Conservation (phyloP, 2,329 filamentous ascomycete genomes). For the Tympanopsis confertula region DNA sequence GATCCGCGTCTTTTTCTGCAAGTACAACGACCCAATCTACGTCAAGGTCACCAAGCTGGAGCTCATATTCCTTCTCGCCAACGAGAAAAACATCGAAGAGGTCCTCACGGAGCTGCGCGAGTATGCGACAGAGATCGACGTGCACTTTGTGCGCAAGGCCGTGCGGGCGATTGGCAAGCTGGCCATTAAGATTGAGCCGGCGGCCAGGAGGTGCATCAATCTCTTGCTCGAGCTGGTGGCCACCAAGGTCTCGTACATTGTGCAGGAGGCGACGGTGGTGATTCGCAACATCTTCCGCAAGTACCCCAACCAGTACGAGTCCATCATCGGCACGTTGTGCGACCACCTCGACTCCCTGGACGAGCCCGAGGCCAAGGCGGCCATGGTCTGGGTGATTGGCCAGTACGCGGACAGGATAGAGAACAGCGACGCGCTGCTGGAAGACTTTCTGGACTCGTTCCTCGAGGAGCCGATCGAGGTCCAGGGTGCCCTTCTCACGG, state of each 20-base stretch:
- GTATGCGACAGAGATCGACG: constrained; percentile 96
- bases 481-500: constrained; percentile 84
- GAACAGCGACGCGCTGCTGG: constrained; percentile 83
- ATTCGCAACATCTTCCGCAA: constrained; percentile 99
- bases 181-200: constrained; percentile 96
- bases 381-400: constrained; percentile 98
- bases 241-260: constrained; percentile 95
- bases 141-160: constrained; percentile 96
- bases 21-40: constrained; percentile 99
- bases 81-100: constrained; percentile 87
- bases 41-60: constrained; percentile 98
- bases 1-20: constrained; percentile 98
- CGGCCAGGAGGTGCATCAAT: constrained; percentile 82
- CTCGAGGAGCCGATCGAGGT: constrained; percentile 91
- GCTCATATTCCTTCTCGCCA: constrained; percentile 97
- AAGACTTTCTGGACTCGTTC: constrained; percentile 92
- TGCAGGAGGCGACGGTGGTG: constrained; percentile 95
- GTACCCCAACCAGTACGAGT: constrained; percentile 97
- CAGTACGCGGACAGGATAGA: constrained; percentile 97
- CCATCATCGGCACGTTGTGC: constrained; percentile 89
- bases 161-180: constrained; percentile 97
- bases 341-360: constrained; percentile 93
- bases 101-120: constrained; percentile 89
- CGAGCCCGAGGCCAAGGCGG: constrained; percentile 93
- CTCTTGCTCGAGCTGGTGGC: constrained; percentile 84